Evolutionary conservation across 352 stramenopile species (phyloP).

Genomic region (Hyphochytrium catenoides): DNA sequence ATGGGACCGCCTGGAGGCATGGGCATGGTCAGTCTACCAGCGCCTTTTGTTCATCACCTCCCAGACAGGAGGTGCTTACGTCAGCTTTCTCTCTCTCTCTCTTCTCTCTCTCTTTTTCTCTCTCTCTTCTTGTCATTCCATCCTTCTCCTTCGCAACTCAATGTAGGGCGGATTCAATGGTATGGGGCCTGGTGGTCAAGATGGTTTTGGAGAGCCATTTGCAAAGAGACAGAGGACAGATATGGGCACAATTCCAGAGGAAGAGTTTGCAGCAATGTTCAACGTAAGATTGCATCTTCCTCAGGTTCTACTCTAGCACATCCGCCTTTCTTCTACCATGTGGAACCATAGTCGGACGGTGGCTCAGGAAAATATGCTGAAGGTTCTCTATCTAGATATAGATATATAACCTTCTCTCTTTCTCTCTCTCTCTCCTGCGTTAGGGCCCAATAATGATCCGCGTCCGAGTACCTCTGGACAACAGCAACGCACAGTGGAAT

Average conservation of each 20-base stretch:
- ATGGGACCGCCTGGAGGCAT: conserved; percentile 14
- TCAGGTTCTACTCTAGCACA: neutral
- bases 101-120: conserved; percentile 5
- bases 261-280: conserved; percentile 30
- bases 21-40: conserved; percentile 3
- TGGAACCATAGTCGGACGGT: neutral
- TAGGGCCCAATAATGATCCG: conserved; percentile 7
- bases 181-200: no score
- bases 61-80: conserved; percentile 7
- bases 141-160: conserved; percentile 7
- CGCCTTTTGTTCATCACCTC: conserved; percentile 2
- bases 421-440: neutral
- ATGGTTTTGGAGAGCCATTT: conserved; percentile 18
- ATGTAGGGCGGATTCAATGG: conserved; percentile 9
- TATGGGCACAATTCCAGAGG: conserved; percentile 27
- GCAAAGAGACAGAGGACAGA: conserved; percentile 43
- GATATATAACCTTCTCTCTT: neutral
- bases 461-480: conserved; percentile 20
- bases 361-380: neutral
- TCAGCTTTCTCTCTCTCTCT: conserved; percentile 9
- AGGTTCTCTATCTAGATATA: neutral
- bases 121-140: conserved; percentile 7
- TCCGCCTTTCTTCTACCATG: neutral
- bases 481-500: conserved; percentile 24
- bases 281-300: neutral